Evolutionary conservation across 2,329 filamentous ascomycete species (phyloP).

Genomic region (Geosmithia putterillii): DNA sequence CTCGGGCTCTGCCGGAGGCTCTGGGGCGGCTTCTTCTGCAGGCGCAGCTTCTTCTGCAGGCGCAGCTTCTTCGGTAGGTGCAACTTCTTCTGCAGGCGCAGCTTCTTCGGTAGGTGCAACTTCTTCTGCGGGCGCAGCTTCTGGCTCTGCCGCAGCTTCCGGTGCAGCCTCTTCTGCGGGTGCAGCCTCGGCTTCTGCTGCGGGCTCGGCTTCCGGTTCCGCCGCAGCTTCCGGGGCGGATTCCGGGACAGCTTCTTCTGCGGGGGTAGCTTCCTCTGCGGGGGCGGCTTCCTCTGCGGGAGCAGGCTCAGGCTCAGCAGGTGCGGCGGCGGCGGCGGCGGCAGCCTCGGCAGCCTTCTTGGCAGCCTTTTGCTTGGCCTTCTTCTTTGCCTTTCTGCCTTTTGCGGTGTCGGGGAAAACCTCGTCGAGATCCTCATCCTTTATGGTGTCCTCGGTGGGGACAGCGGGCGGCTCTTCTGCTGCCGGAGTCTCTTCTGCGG

Average conservation of each 20-base stretch:
- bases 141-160: background rate
- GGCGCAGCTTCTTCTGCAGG: no score
- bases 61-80: background rate
- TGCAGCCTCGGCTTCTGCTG: background rate
- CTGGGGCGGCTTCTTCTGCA: background rate
- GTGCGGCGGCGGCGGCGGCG: no score
- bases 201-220: background rate
- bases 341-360: background rate
- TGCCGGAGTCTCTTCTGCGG: background rate
- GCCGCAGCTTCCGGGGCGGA: no score
- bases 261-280: no score
- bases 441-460: no score
- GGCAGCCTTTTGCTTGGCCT: background rate
- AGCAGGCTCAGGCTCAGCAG: no score
- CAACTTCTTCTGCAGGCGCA: background rate
- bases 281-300: no score
- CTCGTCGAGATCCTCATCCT: no score
- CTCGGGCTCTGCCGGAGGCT: no score
- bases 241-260: no score
- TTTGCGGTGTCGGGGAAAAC: no score
- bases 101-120: background rate
- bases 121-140: background rate
- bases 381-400: background rate
- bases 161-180: background rate
- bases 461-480: background rate